phyloP scores from a whole-genome alignment of 352 stramenopile species.

The Pythium dissimile region DNA sequence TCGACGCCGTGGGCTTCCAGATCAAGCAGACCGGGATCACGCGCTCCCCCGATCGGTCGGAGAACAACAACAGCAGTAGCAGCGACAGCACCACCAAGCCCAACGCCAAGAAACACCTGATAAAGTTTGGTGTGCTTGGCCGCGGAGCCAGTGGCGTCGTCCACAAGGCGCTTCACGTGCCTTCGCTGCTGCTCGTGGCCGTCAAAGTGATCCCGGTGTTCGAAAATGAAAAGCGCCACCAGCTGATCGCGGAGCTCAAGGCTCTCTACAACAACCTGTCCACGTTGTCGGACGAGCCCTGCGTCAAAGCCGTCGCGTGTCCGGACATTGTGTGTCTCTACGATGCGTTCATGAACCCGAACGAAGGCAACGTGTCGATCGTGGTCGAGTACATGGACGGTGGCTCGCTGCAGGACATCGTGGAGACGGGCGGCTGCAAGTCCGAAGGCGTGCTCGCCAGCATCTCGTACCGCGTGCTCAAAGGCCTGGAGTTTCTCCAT shows the following conservation, averaged over 20 bases:
- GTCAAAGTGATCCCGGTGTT: conserved; percentile 91
- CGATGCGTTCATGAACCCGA: conserved; percentile 92
- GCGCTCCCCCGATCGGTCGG: conserved; percentile 42
- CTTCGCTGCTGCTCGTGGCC: conserved; percentile 84
- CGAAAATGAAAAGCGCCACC: conserved; percentile 85
- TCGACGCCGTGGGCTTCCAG: conserved; percentile 77
- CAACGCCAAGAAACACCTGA: conserved; percentile 77
- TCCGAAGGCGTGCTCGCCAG: conserved; percentile 87
- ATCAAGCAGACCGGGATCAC: conserved; percentile 83
- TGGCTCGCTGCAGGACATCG: conserved; percentile 92
- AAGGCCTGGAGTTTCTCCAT: conserved; percentile 89
- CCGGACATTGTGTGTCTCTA: conserved; percentile 90
- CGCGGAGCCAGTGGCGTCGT: conserved; percentile 87
- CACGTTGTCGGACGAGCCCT: conserved; percentile 54
- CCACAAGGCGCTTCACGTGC: conserved; percentile 87
- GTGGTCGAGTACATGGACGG: conserved; percentile 96
- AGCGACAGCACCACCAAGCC: conserved; percentile 29
- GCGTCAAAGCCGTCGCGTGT: conserved; percentile 52
- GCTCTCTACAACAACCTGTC: conserved; percentile 85
- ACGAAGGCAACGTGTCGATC: conserved; percentile 89
- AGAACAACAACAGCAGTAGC: conserved; percentile 19
- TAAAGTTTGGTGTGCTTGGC: conserved; percentile 78
- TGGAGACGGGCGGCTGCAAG: conserved; percentile 85
- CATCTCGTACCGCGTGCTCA: conserved; percentile 85
- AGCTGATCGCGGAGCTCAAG: conserved; percentile 85